A percentile compares a stretch with the other conserved stretches of the same genome.
Conservation (phyloP, 352 stramenopile species). For the Pythium rhizo-oryzae region DNA sequence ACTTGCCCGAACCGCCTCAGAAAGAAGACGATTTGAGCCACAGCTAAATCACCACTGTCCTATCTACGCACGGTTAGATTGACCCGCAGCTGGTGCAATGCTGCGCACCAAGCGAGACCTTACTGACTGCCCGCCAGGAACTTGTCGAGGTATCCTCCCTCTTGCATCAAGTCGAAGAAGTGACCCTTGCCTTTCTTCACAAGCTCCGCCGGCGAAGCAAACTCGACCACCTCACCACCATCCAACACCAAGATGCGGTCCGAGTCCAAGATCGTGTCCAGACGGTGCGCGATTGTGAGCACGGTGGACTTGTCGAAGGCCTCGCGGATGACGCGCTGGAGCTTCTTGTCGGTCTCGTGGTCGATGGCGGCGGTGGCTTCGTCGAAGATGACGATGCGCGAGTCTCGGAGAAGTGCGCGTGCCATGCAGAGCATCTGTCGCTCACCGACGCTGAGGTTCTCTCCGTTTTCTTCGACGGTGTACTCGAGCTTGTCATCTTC, state of each 20-base stretch:
- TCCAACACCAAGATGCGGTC: too few species aligned
- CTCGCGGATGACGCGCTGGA: conserved; percentile 74
- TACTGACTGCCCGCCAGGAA: conserved; percentile 17
- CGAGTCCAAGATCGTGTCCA: too few species aligned
- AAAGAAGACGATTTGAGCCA: background rate
- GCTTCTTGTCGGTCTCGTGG: conserved; percentile 54
- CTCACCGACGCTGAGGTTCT: conserved; percentile 92
- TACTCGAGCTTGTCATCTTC: conserved; percentile 45
- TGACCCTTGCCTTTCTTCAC: too few species aligned
- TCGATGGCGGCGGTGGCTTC: conserved; percentile 78
- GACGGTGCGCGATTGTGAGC: conserved; percentile 96
- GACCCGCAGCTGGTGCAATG: background rate
- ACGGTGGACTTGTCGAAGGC: conserved; percentile 92
- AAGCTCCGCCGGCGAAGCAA: too few species aligned
- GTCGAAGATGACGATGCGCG: conserved; percentile 71
- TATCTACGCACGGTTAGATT: background rate
- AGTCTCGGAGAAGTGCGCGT: conserved; percentile 82
- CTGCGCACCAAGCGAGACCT: background rate
- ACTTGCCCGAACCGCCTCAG: conserved; percentile 45
- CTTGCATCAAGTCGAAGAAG: too few species aligned
- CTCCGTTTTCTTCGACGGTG: conserved; percentile 90
- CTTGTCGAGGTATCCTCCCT: conserved; percentile 43
- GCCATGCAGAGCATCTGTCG: conserved; percentile 51
- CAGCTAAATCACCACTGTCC: background rate
- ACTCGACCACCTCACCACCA: too few species aligned